Evolutionary conservation across 2,329 filamentous ascomycete species (phyloP), one percentile per base, ranked within the genome.

Genomic region (Akanthomyces muscarius): DNA sequence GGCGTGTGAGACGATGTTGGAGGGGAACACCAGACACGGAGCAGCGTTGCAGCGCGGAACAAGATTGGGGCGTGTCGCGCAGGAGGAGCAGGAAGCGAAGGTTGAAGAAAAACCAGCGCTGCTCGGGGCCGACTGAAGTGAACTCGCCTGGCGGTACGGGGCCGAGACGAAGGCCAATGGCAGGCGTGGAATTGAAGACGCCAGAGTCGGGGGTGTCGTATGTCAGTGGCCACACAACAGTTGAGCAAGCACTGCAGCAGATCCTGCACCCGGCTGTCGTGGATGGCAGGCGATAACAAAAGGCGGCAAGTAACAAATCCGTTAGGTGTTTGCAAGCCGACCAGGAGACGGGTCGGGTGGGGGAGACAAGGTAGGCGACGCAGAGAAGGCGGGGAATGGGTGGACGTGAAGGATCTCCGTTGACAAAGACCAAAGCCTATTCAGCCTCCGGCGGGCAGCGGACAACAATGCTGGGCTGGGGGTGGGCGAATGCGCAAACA

Each of bases 21-120:
- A 61, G 50, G 42, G 50, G 42, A 44, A 55, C 28, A 42, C 48
- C n/a, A 61, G 47, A 53, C 25, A 53, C 25, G 18, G 28, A 45
- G 16, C 11, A 51, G 48, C 7, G 56, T 53, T 44, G 58, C 48
- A 61, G 48, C 48, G 25, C n/a, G 41, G 38, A 25, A 61, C 38
- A n/a, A 53, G n/a, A 61, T n/a, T 38, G 59, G 57, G 28, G 59
- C 36, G 48, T 61, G 50, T 54, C 48, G 38, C 50, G 58, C 36
- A 53, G 28, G 38, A 47, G 30, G 14, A 45, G 42, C 23, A 54
- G 18, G 51, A 54, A 48, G 59, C 42, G 28, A 38, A 36, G 33
- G 38, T 45, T 53, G 48, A 41, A n/a, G 50, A 45, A 45, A 60
- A n/a, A 13, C 25, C 23, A 36, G 48, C 7, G 25, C 48, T 18